phyloP scores from a whole-genome alignment of 179 eudicot species.

The Actinidia arguta region DNA sequence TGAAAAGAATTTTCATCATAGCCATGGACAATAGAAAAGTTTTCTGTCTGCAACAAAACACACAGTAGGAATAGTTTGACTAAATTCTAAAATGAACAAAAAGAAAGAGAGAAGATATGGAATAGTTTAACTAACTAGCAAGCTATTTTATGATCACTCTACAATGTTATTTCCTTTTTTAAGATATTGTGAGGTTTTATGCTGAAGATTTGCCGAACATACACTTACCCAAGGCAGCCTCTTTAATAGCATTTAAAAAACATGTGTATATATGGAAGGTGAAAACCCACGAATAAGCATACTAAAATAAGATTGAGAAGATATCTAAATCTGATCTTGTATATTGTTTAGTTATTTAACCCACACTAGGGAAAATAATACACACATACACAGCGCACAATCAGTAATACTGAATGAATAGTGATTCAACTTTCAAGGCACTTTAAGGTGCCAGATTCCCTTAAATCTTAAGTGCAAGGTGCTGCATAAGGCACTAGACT shows the following conservation, averaged over 20 bases:
- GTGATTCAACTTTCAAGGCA: too few relatives aligned
- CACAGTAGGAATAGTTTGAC: background rate
- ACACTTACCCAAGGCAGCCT: too few relatives aligned
- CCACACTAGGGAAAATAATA: too few relatives aligned
- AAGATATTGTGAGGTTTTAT: background rate
- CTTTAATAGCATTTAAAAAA: too few relatives aligned
- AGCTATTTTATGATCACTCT: background rate
- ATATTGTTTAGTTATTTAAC: too few relatives aligned
- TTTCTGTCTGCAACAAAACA: conserved; percentile 53
- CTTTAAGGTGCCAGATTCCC: background rate
- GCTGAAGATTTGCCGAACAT: background rate
- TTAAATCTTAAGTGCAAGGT: background rate
- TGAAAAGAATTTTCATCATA: conserved; percentile 68
- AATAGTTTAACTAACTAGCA: conserved; percentile 3
- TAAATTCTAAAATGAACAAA: background rate
- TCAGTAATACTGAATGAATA: too few relatives aligned
- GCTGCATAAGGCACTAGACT: background rate
- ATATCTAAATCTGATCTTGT: too few relatives aligned
- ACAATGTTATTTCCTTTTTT: background rate
- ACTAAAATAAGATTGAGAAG: too few relatives aligned
- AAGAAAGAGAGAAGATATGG: background rate
- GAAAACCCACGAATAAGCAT: too few relatives aligned
- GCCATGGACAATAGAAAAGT: conserved; percentile 63
- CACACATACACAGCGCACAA: too few relatives aligned
- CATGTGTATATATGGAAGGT: too few relatives aligned